These are phyloP conservation scores for Pleurotus ostreatus DNA, from an alignment of 768 basidiomycete genomes.

Conservation along the genomic window DNA sequence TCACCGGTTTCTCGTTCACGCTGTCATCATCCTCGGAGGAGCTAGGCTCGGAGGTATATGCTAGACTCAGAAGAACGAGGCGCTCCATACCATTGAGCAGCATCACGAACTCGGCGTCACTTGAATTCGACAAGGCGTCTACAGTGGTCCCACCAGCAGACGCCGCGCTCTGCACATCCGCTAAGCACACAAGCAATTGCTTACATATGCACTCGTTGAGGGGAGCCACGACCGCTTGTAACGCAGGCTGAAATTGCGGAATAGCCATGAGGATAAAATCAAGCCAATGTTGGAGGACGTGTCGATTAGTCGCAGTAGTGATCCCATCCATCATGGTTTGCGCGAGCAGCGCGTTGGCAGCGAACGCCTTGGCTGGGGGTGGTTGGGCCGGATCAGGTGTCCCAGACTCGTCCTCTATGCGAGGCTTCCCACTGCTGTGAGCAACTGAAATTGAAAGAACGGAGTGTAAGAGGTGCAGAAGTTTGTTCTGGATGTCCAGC, in stretches of 20 bases:
- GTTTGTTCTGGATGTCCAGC: conserved; percentile 88
- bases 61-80: conserved; percentile 68
- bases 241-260: conserved; percentile 74
- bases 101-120: conserved; percentile 82
- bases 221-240: conserved; percentile 64
- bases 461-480: conserved; percentile 87
- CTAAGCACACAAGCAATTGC: conserved; percentile 56
- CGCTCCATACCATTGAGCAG: conserved; percentile 82
- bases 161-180: conserved; percentile 48
- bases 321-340: conserved; percentile 84
- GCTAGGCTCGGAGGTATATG: conserved; percentile 46
- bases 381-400: conserved; percentile 29
- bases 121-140: conserved; percentile 47
- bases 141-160: conserved; percentile 29
- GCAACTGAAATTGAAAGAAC: conserved; percentile 64
- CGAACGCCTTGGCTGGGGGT: conserved; percentile 30
- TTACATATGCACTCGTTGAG: conserved; percentile 77
- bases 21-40: conserved; percentile 54
- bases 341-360: conserved; percentile 67
- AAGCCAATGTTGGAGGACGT: conserved; percentile 91
- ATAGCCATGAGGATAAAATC: conserved; percentile 93
- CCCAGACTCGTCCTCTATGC: conserved; percentile 23
- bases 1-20: conserved; percentile 44
- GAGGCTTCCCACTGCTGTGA: conserved; percentile 20
- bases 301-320: conserved; percentile 58